A percentile compares a stretch with the other conserved stretches of the same genome.
Conservation (phyloP, 2,329 filamentous ascomycete species). For the Zalaria obscura region DNA sequence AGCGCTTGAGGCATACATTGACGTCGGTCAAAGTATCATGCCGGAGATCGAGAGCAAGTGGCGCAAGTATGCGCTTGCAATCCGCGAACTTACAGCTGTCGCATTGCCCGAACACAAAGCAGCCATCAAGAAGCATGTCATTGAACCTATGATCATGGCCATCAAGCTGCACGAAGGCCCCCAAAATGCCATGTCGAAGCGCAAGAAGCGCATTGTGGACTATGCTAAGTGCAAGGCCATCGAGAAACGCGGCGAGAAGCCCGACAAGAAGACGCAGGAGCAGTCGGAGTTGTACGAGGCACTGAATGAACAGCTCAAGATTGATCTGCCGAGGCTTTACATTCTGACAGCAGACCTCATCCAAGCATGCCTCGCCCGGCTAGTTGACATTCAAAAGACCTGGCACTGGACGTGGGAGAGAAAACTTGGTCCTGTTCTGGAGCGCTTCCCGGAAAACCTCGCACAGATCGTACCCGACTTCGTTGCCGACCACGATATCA, state of each 20-base stretch:
- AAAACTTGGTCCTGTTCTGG: constrained; percentile 64
- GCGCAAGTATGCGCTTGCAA: constrained; percentile 77
- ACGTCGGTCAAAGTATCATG: constrained; percentile 51
- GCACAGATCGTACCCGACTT: constrained; percentile 66
- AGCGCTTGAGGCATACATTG: constrained; percentile 72
- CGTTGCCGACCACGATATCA: constrained; percentile 61
- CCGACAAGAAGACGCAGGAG: constrained; percentile 73
- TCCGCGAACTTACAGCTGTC: constrained; percentile 72
- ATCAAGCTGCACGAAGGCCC: constrained; percentile 73
- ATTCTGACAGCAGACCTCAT: constrained; percentile 68
- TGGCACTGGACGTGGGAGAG: constrained; percentile 79
- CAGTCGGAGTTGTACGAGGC: constrained; percentile 80
- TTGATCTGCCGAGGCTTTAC: constrained; percentile 78
- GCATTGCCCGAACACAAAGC: constrained; percentile 65
- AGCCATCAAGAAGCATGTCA: constrained; percentile 66
- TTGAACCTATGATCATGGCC: constrained; percentile 67
- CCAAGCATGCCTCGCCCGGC: constrained; percentile 67
- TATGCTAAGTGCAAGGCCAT: constrained; percentile 71
- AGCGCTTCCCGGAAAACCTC: constrained; percentile 48
- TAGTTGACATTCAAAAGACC: constrained; percentile 67
- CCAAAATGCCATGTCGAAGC: constrained; percentile 82
- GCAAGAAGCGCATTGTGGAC: constrained; percentile 80
- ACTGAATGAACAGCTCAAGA: constrained; percentile 83
- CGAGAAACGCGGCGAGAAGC: constrained; percentile 67
- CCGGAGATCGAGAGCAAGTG: constrained; percentile 88